A percentile compares a stretch with the other conserved stretches of the same genome.
Conservation (phyloP, 2,329 filamentous ascomycete genomes). For the Trichoderma brevicompactum region DNA sequence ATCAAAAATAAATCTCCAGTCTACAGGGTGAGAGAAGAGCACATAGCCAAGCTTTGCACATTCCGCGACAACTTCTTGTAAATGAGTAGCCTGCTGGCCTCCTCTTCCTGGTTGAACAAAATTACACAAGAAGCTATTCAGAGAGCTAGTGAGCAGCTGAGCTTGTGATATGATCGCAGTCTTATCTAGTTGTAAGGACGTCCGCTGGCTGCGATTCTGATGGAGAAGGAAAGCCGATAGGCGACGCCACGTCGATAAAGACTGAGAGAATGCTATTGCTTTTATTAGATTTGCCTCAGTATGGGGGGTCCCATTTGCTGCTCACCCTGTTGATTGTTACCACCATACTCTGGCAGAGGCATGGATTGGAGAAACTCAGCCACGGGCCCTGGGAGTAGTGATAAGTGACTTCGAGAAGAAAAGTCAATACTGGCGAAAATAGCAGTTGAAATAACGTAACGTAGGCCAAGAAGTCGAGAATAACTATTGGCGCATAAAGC, state of each 20-base stretch:
- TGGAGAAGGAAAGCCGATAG: constrained; percentile 50
- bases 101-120: neutral
- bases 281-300: neutral
- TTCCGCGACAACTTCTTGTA: constrained; percentile 47
- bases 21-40: constrained; percentile 49
- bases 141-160: neutral
- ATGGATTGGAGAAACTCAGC: neutral
- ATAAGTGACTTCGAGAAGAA: neutral
- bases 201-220: constrained; percentile 43
- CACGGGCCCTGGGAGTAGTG: neutral
- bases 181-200: constrained; percentile 40
- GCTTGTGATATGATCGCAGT: constrained; percentile 35
- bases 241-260: constrained; percentile 48
- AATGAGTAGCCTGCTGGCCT: constrained; percentile 35
- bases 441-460: neutral
- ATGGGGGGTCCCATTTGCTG: fast-evolving
- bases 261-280: constrained; percentile 34
- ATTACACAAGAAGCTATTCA: neutral
- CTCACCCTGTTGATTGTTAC: neutral
- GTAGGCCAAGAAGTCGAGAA: neutral
- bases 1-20: constrained; percentile 43
- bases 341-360: neutral
- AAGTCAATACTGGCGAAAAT: constrained; percentile 4
- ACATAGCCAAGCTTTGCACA: constrained; percentile 48
- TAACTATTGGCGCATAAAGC: neutral